Evolutionary conservation across 2,329 filamentous ascomycete species (phyloP).

Genomic region (Zasmidium citrigriseum): DNA sequence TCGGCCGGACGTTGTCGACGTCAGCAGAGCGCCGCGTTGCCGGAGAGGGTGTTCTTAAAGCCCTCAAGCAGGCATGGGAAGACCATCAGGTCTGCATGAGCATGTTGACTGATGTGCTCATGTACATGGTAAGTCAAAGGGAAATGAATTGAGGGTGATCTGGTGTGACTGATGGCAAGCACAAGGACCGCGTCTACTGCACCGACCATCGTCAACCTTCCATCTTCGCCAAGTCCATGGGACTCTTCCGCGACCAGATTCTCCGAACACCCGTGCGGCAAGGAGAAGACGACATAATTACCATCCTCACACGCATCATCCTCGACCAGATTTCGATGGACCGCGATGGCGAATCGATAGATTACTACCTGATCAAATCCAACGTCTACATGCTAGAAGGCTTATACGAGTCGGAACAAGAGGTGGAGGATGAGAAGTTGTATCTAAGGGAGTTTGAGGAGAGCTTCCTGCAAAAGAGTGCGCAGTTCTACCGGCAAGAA

Average conservation of each 20-base stretch:
- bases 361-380: slow-evolving; percentile 77
- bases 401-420: slow-evolving; percentile 78
- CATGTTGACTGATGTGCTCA: slow-evolving; percentile 93
- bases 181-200: slow-evolving; percentile 75
- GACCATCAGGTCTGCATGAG: slow-evolving; percentile 92
- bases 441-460: slow-evolving; percentile 84
- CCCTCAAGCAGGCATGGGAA: slow-evolving; percentile 77
- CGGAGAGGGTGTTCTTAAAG: slow-evolving; percentile 79
- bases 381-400: slow-evolving; percentile 88
- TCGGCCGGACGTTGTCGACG: slow-evolving; percentile 51
- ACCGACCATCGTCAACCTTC: slow-evolving; percentile 71
- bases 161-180: slow-evolving; percentile 25
- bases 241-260: slow-evolving; percentile 83
- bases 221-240: slow-evolving; percentile 83
- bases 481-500: slow-evolving; percentile 73
- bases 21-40: slow-evolving; percentile 75
- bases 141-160: neutral
- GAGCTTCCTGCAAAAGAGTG: slow-evolving; percentile 70
- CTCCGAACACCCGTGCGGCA: slow-evolving; percentile 60
- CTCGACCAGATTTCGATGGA: slow-evolving; percentile 93
- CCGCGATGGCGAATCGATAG: slow-evolving; percentile 83
- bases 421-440: slow-evolving; percentile 75
- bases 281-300: slow-evolving; percentile 60
- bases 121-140: slow-evolving; percentile 69
- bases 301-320: slow-evolving; percentile 77